Evolutionary conservation across 768 basidiomycete species (phyloP), one percentile per base, ranked within the genome.

Genomic region (Leccinum rimulosum): DNA sequence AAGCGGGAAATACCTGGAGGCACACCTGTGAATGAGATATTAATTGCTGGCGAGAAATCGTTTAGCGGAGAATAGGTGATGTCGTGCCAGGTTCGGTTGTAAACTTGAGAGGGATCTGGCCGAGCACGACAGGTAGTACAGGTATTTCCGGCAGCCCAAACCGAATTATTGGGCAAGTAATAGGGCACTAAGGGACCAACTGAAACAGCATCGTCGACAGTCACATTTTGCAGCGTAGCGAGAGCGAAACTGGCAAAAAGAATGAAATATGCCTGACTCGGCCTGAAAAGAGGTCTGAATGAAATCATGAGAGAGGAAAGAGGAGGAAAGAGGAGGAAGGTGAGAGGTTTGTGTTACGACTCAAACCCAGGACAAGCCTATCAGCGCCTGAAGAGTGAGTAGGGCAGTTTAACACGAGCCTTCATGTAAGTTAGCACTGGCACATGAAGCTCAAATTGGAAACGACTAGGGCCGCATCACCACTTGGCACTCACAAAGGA

Each of bases 11-110:
- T 8, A 49, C 1, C 5, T 9, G 2, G 11, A 17, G 6, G 25
- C 59, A 3, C 40, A 59, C 67, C 67, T 25, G 53, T 59, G 7
- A 63, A 68, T 11, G 54, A 47, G 25, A 68, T 52, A 2, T 59
- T 9, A 11, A 68, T 36, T 3, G 11, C 14, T 35, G 25, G 61
- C 9, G 25, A 12, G 22, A 10, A 22, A 0, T 6, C 27, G 2
- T 15, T 6, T 5, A 2, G 1, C 2, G 45, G 38, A 50, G 0
- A 0, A 12, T 10, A 63, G 9, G 58, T 66, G 9, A 45, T 2
- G 4, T 63, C 66, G 12, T 68, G 66, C 66, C 66, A 68, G 31
- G 66, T 68, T 4, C 52, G 53, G 4, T 63, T 36, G 19, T 61
- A 61, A 4, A 38, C 61, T 12, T 7, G 10, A 0, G 50, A 8